A percentile compares a stretch with the other conserved stretches of the same genome.
Evolutionary conservation across 2,329 filamentous ascomycete species (phyloP).

Genomic region (Colletotrichum salicis): DNA sequence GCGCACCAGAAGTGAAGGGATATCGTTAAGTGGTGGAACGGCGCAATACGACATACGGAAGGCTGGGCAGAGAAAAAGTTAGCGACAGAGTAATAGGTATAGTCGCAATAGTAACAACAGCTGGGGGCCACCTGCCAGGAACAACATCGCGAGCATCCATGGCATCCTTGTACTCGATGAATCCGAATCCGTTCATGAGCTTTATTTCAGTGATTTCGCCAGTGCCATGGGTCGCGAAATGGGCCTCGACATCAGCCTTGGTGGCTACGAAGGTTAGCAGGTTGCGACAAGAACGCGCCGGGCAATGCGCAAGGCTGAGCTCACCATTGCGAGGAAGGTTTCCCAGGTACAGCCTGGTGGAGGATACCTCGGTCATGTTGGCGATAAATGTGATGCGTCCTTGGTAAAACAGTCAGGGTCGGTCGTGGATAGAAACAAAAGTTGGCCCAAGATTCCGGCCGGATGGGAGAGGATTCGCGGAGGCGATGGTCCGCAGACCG

Average conservation of each 20-base stretch:
- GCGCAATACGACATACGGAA: slow-evolving; percentile 65
- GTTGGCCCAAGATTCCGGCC: slow-evolving; percentile 7
- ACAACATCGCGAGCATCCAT: slow-evolving; percentile 99
- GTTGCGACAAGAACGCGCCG: neutral
- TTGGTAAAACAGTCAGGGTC: slow-evolving; percentile 7
- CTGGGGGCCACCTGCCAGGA: slow-evolving; percentile 76
- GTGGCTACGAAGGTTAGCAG: slow-evolving; percentile 71
- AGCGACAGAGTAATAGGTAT: neutral
- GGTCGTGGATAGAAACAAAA: neutral
- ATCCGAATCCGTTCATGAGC: slow-evolving; percentile 99
- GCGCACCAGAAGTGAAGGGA: slow-evolving; percentile 36
- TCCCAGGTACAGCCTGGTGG: slow-evolving; percentile 95
- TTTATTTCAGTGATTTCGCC: slow-evolving; percentile 99
- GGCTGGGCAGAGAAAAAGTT: slow-evolving; percentile 51
- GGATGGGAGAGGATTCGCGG: neutral
- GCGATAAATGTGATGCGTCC: slow-evolving; percentile 28
- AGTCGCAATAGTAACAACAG: neutral
- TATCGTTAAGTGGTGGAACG: neutral
- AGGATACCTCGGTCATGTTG: slow-evolving; percentile 88
- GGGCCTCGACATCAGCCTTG: slow-evolving; percentile 94
- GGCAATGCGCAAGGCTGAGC: slow-evolving; percentile 46
- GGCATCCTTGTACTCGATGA: slow-evolving; percentile 98
- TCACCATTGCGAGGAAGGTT: slow-evolving; percentile 97
- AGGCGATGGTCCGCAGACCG: neutral
- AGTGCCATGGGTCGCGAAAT: slow-evolving; percentile 95